Evolutionary conservation across 352 stramenopile genomes (phyloP), one percentile per base, ranked within the genome.

Genomic region (Globisporangium solare): DNA sequence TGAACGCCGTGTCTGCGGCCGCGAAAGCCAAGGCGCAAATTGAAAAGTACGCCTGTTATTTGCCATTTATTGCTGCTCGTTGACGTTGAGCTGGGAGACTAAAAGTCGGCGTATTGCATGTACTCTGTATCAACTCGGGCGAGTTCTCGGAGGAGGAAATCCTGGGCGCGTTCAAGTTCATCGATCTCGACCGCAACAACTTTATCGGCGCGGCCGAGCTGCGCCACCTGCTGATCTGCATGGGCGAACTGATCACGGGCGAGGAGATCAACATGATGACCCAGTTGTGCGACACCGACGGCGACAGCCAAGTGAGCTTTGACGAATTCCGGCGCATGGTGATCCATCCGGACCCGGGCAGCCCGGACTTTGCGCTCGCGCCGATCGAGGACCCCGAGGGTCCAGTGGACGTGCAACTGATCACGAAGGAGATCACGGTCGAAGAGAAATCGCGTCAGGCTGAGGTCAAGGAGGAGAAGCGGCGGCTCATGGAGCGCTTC

Each of bases 161-260:
- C 47, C 61, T 92, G 12, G 73, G 76, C 2, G 90, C 91, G 1
- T 98, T 98, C 58, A 63, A 79, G 39, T 97, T 97, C 47, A 72
- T 98, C 21, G 94, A 98, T 65, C 62, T 98, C 14, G 94, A 98
- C 66, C 90, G 92, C 18, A 98, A 98, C 74, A 82, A 79, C 13
- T 97, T 95, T 64, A 92, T 98, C 46, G 89, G 92, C 13, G 91
- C 93, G 17, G 78, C 87, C 1, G 94, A 98, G 60, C 76, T 98
- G 10, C 80, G 91, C 0, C 94, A 98, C 63, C 80, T 97, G 50
- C 71, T 98, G 1, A 92, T 98, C 39, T 98, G 93, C 64, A 98
- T 98, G 92, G 94, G 94, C 32, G 92, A 98, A 65, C 81, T 97
- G 45, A 93, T 98, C 54, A 98, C 93, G 6, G 93, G 98, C 59